Base-by-base conservation (phyloP, 2,329 filamentous ascomycete species). In the Aureobasidium vineae region DNA sequence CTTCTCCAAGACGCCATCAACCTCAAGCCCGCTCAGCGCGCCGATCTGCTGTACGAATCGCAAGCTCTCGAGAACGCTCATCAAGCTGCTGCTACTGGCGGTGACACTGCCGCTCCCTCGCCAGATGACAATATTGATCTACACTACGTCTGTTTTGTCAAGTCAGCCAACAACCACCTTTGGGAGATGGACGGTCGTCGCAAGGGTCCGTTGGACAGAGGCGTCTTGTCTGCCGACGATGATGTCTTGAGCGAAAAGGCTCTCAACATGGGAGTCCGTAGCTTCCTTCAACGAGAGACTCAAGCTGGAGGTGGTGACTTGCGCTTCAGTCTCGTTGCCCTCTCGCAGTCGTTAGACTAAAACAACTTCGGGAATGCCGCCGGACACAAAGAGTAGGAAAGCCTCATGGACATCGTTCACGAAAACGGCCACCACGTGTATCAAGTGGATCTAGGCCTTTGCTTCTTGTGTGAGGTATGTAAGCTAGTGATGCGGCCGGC, bases 81-180 rank as follows among this genome's bases (percentile, higher is more conserved):
- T 79, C 86, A 86, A 54, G 85, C 85, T 68, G 92, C 92, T 16
- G 95, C 94, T 5, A 83, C 83, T 8, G 81, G 84, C 68, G 94
- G 94, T 21, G 91, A 94, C 75, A 96, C 92, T 0, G 76, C 82
- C 15, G 91, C 93, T 1, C 94, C 95, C 0, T 80, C 85, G 64
- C 91, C 92, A 10, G 84, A 87, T n/a, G 90, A 91, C 72, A 85
- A 89, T 71, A 84, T 97, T n/a, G 94, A 97, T 75, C 82, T 97
- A 72, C 95, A 99, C 80, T 98, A 96, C 76, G 94, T 98, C 54
- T 95, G 91, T 74, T 99, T 98, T 78, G 90, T 95, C 63, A 95
- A 93, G 81, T 85, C 84, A 2, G 79, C 79, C 61, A 88, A 88
- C 65, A 84, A 84, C 7, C 76, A 79, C 57, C 81, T 96, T 49